Conservation (phyloP, 192 early-diverging fungal genomes). For the Cladochytrium replicatum region DNA sequence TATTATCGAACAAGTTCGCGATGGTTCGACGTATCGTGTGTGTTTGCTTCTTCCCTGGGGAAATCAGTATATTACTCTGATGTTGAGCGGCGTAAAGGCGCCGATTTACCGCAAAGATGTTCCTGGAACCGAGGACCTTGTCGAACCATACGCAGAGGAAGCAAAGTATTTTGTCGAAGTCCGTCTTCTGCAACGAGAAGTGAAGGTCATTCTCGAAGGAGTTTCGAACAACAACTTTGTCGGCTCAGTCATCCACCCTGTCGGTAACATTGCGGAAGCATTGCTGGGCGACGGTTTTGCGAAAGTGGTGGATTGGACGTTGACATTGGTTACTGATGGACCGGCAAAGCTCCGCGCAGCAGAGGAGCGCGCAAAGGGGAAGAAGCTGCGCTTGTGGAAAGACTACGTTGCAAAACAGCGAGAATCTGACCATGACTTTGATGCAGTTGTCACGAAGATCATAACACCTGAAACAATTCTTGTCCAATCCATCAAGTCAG, state of each 20-base stretch:
- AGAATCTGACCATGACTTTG: too few species aligned
- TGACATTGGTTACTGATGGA: slow-evolving; percentile 61
- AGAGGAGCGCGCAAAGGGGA: slow-evolving; percentile 67
- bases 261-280: slow-evolving; percentile 84
- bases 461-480: slow-evolving; percentile 47
- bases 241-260: slow-evolving; percentile 65
- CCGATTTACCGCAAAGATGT: slow-evolving; percentile 68
- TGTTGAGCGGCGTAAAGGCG: slow-evolving; percentile 75
- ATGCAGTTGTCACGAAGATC: slow-evolving; percentile 52
- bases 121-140: slow-evolving; percentile 55
- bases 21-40: slow-evolving; percentile 73
- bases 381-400: slow-evolving; percentile 81
- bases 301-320: slow-evolving; percentile 79
- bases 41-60: slow-evolving; percentile 50
- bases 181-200: slow-evolving; percentile 82
- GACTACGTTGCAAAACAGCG: slow-evolving; percentile 48
- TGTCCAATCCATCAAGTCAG: slow-evolving; percentile 26
- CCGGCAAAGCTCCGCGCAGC: slow-evolving; percentile 62
- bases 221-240: slow-evolving; percentile 62
- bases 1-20: slow-evolving; percentile 91
- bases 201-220: slow-evolving; percentile 73
- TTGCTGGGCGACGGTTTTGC: slow-evolving; percentile 74
- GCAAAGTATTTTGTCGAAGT: slow-evolving; percentile 87
- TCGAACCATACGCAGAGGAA: slow-evolving; percentile 89
- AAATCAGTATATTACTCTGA: slow-evolving; percentile 64